Evolutionary conservation across 202 grass and related monocot species (phyloP), one percentile per base, ranked within the genome.

Genomic region (Hordeum pubiflorum): DNA sequence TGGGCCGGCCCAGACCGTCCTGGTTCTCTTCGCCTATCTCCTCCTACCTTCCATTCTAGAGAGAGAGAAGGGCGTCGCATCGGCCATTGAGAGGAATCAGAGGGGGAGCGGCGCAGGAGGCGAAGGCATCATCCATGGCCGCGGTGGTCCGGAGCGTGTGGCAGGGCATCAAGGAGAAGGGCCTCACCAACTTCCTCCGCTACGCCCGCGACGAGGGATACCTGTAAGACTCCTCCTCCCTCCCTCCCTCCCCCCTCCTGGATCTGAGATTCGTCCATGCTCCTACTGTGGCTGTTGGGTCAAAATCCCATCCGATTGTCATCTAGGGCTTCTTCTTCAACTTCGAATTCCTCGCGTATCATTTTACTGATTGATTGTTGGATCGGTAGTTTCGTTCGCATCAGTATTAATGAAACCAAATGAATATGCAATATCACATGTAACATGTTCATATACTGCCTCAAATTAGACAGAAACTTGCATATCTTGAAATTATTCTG

Each of bases 111-210:
- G 20, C 20, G 75, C 24, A 37, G 76, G 8, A 65, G 63, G 67
- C 32, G 77, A 59, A 59, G 85, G 20, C 17, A 78, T 66, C 33
- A 62, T 36, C 68, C 77, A 97, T 95, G 95, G 92, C 90, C 27
- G 87, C 92, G 87, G 92, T 93, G 63, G 86, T 93, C 61, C 86
- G 90, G 56, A 87, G 86, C 79, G 84, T 98, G 41, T 69, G 85
- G 72, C 91, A 81, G 68, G 80, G 75, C 41, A 89, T 98, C 85
- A 87, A 77, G 79, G 88, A 98, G 82, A 98, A 94, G 72, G 95
- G 92, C 10, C 55, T 98, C 74, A 21, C 80, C 71, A 88, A 85
- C 63, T 98, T 98, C 86, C 58, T 94, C 82, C 87, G 81, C 40
- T 37, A 92, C 5, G 73, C 67, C 63, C 86, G 89, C 62, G 86